Percentiles rank a stretch among this genome's conserved stretches.
Conservation (phyloP, 2,329 filamentous ascomycete genomes). For the Didymella exigua region DNA sequence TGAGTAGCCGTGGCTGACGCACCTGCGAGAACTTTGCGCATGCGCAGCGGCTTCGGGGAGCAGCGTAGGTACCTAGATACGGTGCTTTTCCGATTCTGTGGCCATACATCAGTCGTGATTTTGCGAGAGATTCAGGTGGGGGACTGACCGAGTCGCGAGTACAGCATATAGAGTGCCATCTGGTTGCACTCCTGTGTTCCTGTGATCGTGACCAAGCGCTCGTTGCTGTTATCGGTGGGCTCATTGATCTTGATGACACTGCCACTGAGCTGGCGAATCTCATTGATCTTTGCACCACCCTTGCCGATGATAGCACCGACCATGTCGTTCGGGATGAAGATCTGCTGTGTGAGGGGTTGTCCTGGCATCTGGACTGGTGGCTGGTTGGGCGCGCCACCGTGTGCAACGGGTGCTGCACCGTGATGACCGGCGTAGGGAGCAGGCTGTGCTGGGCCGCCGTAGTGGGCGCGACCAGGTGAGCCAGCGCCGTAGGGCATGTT, state of each 20-base stretch:
- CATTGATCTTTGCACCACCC: constrained; percentile 98
- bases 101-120: constrained; percentile 8
- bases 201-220: constrained; percentile 94
- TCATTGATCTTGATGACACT: constrained; percentile 99
- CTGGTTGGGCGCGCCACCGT: constrained; percentile 73
- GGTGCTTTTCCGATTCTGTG: constrained; percentile 77
- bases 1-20: constrained; percentile 3
- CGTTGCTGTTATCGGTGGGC: constrained; percentile 98
- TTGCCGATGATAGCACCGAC: constrained; percentile 99
- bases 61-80: constrained; percentile 56
- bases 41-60: background rate
- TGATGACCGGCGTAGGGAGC: constrained; percentile 69
- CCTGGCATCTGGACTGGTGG: constrained; percentile 69
- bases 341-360: constrained; percentile 90
- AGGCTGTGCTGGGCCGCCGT: constrained; percentile 78
- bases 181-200: constrained; percentile 98
- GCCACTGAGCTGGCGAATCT: constrained; percentile 94
- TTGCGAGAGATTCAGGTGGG: background rate
- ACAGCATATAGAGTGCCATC: constrained; percentile 99
- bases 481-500: constrained; percentile 78
- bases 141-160: constrained; percentile 85
- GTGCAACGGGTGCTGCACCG: constrained; percentile 56
- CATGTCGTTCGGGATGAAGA: constrained; percentile 99
- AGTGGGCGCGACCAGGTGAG: constrained; percentile 73
- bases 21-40: background rate